Evolutionary conservation across 768 basidiomycete species (phyloP).

Genomic region (Termitomyces sp.): DNA sequence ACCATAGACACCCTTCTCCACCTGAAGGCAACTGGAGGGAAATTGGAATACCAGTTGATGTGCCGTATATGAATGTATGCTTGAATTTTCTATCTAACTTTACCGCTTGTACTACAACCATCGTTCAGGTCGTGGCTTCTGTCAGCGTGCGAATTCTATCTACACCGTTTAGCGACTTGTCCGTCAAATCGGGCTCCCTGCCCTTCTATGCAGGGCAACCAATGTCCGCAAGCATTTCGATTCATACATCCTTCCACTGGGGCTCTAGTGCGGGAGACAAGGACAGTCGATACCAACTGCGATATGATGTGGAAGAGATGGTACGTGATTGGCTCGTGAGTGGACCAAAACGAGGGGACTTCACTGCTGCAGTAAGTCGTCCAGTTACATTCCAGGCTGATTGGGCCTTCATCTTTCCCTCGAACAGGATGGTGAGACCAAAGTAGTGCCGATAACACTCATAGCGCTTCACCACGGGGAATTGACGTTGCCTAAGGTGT

Average conservation of each 20-base stretch:
- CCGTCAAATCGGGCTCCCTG: conserved; percentile 18
- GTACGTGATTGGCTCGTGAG: conserved; percentile 86
- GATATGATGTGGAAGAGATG: conserved; percentile 80
- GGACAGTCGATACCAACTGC: conserved; percentile 44
- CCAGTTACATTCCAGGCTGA: neutral
- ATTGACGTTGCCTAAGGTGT: conserved; percentile 68
- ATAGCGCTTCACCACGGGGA: conserved; percentile 84
- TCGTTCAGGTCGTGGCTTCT: conserved; percentile 58
- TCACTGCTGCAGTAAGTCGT: conserved; percentile 56
- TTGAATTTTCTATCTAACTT: neutral
- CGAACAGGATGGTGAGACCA: conserved; percentile 53
- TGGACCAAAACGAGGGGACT: conserved; percentile 83
- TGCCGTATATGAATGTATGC: conserved; percentile 76
- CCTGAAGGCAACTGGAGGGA: conserved; percentile 58
- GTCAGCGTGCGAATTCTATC: conserved; percentile 44
- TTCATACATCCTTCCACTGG: conserved; percentile 80
- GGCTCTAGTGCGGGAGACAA: conserved; percentile 38
- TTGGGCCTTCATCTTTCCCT: neutral
- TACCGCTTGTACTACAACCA: neutral
- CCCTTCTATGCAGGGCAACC: conserved; percentile 85
- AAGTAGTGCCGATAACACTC: conserved; percentile 64
- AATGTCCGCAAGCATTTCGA: conserved; percentile 57
- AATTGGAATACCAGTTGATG: conserved; percentile 79
- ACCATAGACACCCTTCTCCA: conserved; percentile 33
- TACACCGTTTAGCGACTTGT: conserved; percentile 33